These are phyloP conservation scores for Kwoniella shivajii DNA, from an alignment of 1,284 basidiomycete genomes.

Conservation along the genomic window DNA sequence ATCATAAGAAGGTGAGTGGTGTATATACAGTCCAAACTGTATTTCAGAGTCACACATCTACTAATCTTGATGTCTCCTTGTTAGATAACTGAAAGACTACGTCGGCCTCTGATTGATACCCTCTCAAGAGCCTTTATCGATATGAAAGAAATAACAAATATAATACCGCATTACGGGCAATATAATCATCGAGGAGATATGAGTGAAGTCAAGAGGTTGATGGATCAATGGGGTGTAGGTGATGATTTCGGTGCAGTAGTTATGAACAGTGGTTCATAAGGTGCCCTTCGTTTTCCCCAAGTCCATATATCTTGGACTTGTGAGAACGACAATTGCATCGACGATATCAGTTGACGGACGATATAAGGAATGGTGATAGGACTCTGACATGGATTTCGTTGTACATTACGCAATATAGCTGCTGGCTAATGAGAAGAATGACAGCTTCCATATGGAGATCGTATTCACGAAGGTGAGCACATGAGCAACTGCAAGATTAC, in stretches of 20 bases:
- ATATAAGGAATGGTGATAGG: too few species aligned
- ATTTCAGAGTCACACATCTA: neutral
- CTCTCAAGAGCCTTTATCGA: conserved; percentile 38
- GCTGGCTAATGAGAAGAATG: too few species aligned
- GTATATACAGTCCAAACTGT: neutral
- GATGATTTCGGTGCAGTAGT: conserved; percentile 52
- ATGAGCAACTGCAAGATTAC: neutral
- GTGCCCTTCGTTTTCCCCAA: too few species aligned
- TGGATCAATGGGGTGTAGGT: conserved; percentile 53
- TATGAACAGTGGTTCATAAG: conserved; percentile 28
- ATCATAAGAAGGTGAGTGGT: conserved; percentile 53
- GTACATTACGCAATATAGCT: too few species aligned
- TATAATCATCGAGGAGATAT: conserved; percentile 56
- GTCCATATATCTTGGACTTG: too few species aligned
- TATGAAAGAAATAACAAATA: conserved; percentile 55
- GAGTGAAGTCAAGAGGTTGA: conserved; percentile 53
- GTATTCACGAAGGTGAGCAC: too few species aligned
- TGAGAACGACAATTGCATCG: too few species aligned
- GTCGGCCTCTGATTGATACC: conserved; percentile 37
- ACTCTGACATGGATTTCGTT: too few species aligned
- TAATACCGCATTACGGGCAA: conserved; percentile 50
- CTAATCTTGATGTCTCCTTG: neutral
- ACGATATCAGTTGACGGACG: too few species aligned
- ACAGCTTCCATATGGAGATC: too few species aligned
- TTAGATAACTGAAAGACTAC: conserved; percentile 55